phyloP scores from a whole-genome alignment of 1,139 yeast genomes.

The Suhomyces yuchorum region DNA sequence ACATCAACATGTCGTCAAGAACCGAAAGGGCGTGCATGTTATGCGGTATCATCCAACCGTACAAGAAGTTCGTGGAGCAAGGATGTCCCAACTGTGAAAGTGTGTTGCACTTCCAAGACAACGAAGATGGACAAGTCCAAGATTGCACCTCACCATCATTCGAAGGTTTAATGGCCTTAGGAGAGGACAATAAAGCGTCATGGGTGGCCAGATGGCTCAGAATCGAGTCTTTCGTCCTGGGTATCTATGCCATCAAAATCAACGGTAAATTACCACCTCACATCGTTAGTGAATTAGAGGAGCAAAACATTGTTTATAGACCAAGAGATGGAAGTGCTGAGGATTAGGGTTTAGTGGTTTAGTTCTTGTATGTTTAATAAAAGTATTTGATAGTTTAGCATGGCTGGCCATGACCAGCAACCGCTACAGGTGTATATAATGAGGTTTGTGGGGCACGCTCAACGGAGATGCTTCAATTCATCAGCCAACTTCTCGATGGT shows the following conservation, averaged over 20 bases:
- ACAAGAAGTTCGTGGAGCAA: conserved; percentile 67
- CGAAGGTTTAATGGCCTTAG: conserved; percentile 92
- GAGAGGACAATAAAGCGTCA: conserved; percentile 75
- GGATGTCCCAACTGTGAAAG: conserved; percentile 99
- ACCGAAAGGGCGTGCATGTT: conserved; percentile 96
- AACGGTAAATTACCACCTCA: conserved; percentile 92
- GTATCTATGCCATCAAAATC: conserved; percentile 90
- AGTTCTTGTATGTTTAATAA: conserved; percentile 6
- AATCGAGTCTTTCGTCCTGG: conserved; percentile 86
- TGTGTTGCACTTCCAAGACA: conserved; percentile 73
- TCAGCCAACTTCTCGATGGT: conserved; percentile 34
- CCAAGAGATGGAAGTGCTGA: conserved; percentile 97
- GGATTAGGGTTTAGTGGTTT: conserved; percentile 43
- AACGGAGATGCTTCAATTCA: conserved; percentile 15
- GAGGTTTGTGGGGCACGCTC: not conserved
- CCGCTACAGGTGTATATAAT: not conserved
- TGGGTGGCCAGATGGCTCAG: conserved; percentile 99
- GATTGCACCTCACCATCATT: conserved; percentile 96
- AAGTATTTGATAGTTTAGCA: not conserved
- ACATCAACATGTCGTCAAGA: conserved; percentile 51
- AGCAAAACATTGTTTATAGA: conserved; percentile 77
- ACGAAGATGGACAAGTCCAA: conserved; percentile 79
- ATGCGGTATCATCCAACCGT: conserved; percentile 88
- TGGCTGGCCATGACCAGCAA: not conserved
- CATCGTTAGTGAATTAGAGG: conserved; percentile 68